Base-by-base conservation (phyloP, 345 rosid genomes). In the Citrus medica region DNA sequence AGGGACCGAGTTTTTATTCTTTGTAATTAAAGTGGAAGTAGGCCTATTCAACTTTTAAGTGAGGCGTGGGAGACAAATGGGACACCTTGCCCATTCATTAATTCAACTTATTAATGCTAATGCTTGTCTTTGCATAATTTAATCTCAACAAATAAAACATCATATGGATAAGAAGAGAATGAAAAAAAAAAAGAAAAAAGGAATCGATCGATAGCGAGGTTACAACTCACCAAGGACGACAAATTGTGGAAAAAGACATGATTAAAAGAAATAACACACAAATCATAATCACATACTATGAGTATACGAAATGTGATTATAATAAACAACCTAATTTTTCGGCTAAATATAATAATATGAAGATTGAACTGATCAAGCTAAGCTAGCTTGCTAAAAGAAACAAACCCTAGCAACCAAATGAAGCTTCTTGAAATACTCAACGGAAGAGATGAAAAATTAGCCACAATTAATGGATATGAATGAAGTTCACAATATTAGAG, bases 61-160 rank as follows among this genome's bases (percentile, higher is more conserved):
- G 66, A 27, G 76, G 80, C 64, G 79, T 79, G 83, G 83, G 81
- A 71, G 48, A 66, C 83, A 79, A 72, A 7, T 73, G 67, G 78
- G 78, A 4, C 74, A 69, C 72, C 79, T 30, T 73, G 22, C 73
- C 42, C 22, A 28, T n/a, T 71, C 74, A 71, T 51, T 82, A 59
- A 33, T 64, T 75, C 72, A 70, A 65, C n/a, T 42, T 24, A 69
- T 48, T 24, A 25, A 30, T 69, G 76, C 67, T n/a, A 32, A 62
- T 32, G 48, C 63, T 17, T 81, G 27, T 61, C 28, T 51, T 38
- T 74, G 53, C 73, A 30, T 28, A 35, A 70, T 80, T 75, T 46
- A 48, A 71, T 72, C 37, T 38, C 51, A 25, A 37, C 38, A 24
- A 13, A 12, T n/a, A 19, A 37, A 65, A 24, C 21, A 70, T 17